Conservation (phyloP, 2,329 filamentous ascomycete species). For the Colletotrichum chrysophilum region DNA sequence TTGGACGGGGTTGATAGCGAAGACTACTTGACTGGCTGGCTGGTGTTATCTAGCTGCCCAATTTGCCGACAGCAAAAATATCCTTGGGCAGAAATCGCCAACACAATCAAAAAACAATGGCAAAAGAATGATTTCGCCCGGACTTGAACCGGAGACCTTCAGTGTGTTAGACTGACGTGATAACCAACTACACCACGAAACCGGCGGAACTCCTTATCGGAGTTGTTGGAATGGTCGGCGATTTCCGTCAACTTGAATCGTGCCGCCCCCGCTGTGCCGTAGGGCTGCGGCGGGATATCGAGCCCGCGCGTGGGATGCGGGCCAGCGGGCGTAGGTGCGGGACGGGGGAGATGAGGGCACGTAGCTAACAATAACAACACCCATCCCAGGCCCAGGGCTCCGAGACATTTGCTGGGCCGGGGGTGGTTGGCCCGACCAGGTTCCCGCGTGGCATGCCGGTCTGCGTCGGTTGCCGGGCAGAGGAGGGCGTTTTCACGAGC, state of each 20-base stretch:
- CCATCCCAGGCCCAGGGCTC: neutral
- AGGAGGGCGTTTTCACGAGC: neutral
- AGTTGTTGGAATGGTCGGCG: accelerated
- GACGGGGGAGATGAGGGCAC: neutral
- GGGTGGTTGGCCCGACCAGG: neutral
- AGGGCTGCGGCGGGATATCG: neutral
- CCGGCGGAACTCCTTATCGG: neutral
- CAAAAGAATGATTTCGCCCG: slow-evolving; percentile 5
- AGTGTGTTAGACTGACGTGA: slow-evolving; percentile 52
- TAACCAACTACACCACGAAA: slow-evolving; percentile 50
- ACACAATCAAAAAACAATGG: neutral
- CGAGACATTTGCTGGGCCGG: neutral
- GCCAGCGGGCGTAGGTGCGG: neutral
- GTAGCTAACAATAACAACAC: neutral
- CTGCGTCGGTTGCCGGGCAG: neutral
- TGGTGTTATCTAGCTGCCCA: neutral
- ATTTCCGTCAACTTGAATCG: neutral
- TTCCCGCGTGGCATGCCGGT: neutral
- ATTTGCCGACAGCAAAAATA: neutral
- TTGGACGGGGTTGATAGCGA: neutral
- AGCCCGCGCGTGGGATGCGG: neutral
- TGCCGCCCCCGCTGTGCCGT: neutral
- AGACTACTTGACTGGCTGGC: neutral
- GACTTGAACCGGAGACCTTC: slow-evolving; percentile 23
- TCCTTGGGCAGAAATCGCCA: neutral